Evolutionary conservation across 1,284 basidiomycete species (phyloP).

Genomic region (Mycosarcoma mackinlayi): DNA sequence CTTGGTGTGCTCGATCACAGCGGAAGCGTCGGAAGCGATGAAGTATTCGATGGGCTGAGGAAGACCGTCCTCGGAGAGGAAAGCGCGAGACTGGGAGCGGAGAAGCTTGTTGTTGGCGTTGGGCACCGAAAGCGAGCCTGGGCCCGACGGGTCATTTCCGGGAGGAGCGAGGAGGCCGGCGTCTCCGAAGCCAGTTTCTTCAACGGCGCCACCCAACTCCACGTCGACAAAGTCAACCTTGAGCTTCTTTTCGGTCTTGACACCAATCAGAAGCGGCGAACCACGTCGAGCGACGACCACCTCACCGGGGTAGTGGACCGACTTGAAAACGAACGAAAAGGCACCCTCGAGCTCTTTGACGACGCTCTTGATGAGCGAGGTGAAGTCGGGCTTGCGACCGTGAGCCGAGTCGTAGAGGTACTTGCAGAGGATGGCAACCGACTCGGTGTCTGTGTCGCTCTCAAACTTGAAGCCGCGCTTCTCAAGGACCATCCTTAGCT

Average conservation of each 20-base stretch:
- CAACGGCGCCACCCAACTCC: slow-evolving; percentile 71
- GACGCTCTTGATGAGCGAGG: slow-evolving; percentile 91
- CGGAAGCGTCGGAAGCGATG: slow-evolving; percentile 95
- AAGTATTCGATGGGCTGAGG: slow-evolving; percentile 99
- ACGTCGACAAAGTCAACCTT: slow-evolving; percentile 99
- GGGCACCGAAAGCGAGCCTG: slow-evolving; percentile 65
- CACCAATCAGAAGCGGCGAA: slow-evolving; percentile 95
- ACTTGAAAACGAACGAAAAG: slow-evolving; percentile 99
- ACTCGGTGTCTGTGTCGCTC: slow-evolving; percentile 98
- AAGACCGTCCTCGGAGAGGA: slow-evolving; percentile 97
- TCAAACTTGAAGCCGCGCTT: slow-evolving; percentile 95
- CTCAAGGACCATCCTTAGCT: slow-evolving; percentile 90
- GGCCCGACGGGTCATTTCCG: slow-evolving; percentile 61
- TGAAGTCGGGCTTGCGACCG: slow-evolving; percentile 88
- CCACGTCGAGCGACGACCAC: slow-evolving; percentile 95
- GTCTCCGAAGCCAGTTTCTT: slow-evolving; percentile 52
- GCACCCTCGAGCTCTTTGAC: slow-evolving; percentile 98
- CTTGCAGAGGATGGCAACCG: slow-evolving; percentile 93
- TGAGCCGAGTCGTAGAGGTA: slow-evolving; percentile 96
- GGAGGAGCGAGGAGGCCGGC: slow-evolving; percentile 79
- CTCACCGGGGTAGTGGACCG: slow-evolving; percentile 93
- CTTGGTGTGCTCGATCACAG: slow-evolving; percentile 98
- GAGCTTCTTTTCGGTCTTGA: slow-evolving; percentile 99
- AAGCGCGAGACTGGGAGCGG: slow-evolving; percentile 95
- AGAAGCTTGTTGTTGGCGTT: slow-evolving; percentile 76